A percentile compares a stretch with the other conserved stretches of the same genome.
Conservation (phyloP, 805 yeast species). For the Wickerhamiella cacticola region DNA sequence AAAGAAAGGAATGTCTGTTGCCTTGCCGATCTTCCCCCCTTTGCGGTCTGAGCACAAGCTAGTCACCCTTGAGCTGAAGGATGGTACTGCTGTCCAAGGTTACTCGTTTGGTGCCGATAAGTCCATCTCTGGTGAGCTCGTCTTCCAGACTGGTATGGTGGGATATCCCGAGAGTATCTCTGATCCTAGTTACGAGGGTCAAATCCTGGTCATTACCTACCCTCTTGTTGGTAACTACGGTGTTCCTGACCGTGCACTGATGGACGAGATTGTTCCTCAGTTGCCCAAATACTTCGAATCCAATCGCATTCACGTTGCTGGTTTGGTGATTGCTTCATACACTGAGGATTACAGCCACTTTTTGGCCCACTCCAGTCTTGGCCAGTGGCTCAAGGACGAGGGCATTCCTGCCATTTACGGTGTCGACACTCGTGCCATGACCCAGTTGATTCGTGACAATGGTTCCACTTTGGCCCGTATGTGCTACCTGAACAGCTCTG, state of each 20-base stretch:
- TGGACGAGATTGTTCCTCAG: slow-evolving; percentile 60
- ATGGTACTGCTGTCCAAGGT: slow-evolving; percentile 81
- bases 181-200: slow-evolving; percentile 97
- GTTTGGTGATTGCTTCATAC: slow-evolving; percentile 91
- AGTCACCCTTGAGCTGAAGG: slow-evolving; percentile 78
- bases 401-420: slow-evolving; percentile 95
- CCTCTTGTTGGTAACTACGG: slow-evolving; percentile 98
- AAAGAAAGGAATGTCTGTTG: slow-evolving; percentile 21
- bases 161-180: slow-evolving; percentile 98
- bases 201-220: slow-evolving; percentile 87
- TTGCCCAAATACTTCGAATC: slow-evolving; percentile 93
- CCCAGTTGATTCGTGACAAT: slow-evolving; percentile 80
- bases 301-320: slow-evolving; percentile 85
- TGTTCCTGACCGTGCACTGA: slow-evolving; percentile 79
- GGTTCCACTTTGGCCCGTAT: slow-evolving; percentile 93
- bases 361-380: slow-evolving; percentile 84
- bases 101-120: slow-evolving; percentile 92
- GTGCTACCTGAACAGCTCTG: slow-evolving; percentile 30
- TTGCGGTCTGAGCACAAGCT: slow-evolving; percentile 70
- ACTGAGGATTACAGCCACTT: slow-evolving; percentile 92
- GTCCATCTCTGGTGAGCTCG: slow-evolving; percentile 90
- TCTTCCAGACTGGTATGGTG: slow-evolving; percentile 99
- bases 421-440: slow-evolving; percentile 90
- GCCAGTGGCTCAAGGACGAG: slow-evolving; percentile 84
- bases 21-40: slow-evolving; percentile 84